phyloP scores from a whole-genome alignment of 805 yeast genomes.

The Kregervanrija pseudodelftensis region DNA sequence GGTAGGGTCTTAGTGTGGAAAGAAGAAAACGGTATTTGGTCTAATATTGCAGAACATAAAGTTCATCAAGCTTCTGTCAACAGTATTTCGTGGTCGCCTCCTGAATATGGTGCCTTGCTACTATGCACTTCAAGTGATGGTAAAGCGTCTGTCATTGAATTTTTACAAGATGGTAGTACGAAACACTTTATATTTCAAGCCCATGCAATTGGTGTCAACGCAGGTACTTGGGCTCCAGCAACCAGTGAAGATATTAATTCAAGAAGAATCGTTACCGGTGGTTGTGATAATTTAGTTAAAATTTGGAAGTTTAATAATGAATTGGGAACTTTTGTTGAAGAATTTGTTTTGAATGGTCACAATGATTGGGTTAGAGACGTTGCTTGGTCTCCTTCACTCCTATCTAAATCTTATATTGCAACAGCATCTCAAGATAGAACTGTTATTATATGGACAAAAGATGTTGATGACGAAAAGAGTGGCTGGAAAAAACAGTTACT shows the following conservation, averaged over 20 bases:
- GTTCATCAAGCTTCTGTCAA: conserved; percentile 93
- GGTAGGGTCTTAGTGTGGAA: conserved; percentile 94
- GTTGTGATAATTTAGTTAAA: conserved; percentile 89
- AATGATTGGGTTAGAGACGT: conserved; percentile 99
- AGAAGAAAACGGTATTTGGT: conserved; percentile 86
- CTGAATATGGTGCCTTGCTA: conserved; percentile 88
- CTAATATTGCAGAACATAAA: conserved; percentile 76
- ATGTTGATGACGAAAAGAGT: conserved; percentile 19
- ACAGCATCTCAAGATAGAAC: conserved; percentile 96
- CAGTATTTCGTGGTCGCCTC: conserved; percentile 95
- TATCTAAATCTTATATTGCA: conserved; percentile 84
- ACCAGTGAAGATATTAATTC: conserved; percentile 31
- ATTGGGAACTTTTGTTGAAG: conserved; percentile 54
- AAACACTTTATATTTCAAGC: conserved; percentile 62
- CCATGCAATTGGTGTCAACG: conserved; percentile 88
- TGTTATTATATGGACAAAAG: conserved; percentile 89
- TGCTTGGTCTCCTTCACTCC: conserved; percentile 92
- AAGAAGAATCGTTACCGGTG: conserved; percentile 86
- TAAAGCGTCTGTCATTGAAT: conserved; percentile 81
- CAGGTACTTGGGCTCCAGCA: conserved; percentile 92
- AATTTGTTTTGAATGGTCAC: conserved; percentile 80
- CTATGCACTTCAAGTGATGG: conserved; percentile 94
- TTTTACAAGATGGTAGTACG: conserved; percentile 80
- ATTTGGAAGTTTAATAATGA: conserved; percentile 72
- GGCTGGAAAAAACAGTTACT: conserved; percentile 75